These are phyloP conservation scores for Tephrocybe sp. DNA, from an alignment of 768 basidiomycete species.

Conservation along the genomic window DNA sequence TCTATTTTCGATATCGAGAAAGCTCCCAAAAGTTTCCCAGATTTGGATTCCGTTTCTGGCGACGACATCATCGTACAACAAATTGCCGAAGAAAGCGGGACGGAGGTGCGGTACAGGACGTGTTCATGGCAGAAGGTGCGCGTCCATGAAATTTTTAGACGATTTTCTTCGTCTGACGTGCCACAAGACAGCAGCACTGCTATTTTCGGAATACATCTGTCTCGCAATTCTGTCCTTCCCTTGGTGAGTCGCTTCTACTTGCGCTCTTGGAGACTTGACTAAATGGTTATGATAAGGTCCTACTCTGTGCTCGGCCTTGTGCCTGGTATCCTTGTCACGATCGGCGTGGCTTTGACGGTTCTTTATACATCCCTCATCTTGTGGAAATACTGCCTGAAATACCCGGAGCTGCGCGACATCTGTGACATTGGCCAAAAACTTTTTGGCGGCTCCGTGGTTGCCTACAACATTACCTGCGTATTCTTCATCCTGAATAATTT, in stretches of 20 bases:
- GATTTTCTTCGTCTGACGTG: slow-evolving; percentile 11
- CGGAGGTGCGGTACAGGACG: slow-evolving; percentile 26
- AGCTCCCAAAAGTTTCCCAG: too few relatives aligned
- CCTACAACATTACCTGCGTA: slow-evolving; percentile 49
- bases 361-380: slow-evolving; percentile 49
- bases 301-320: slow-evolving; percentile 45
- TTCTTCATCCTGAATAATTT: slow-evolving; percentile 59
- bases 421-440: slow-evolving; percentile 51
- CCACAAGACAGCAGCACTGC: slow-evolving; percentile 37
- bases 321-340: slow-evolving; percentile 41
- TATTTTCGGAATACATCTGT: slow-evolving; percentile 48
- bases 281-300: slow-evolving; percentile 26
- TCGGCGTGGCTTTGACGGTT: slow-evolving; percentile 36
- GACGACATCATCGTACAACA: neutral
- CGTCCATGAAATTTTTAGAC: neutral
- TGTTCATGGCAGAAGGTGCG: slow-evolving; percentile 51
- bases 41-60: neutral
- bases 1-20: too few relatives aligned
- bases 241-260: slow-evolving; percentile 21
- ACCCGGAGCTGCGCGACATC: slow-evolving; percentile 51
- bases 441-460: slow-evolving; percentile 45
- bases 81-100: neutral
- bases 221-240: slow-evolving; percentile 41
- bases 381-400: slow-evolving; percentile 48
- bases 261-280: neutral